Evolutionary conservation across 2,329 filamentous ascomycete species (phyloP).

Genomic region (Nigrospora sphaerica): DNA sequence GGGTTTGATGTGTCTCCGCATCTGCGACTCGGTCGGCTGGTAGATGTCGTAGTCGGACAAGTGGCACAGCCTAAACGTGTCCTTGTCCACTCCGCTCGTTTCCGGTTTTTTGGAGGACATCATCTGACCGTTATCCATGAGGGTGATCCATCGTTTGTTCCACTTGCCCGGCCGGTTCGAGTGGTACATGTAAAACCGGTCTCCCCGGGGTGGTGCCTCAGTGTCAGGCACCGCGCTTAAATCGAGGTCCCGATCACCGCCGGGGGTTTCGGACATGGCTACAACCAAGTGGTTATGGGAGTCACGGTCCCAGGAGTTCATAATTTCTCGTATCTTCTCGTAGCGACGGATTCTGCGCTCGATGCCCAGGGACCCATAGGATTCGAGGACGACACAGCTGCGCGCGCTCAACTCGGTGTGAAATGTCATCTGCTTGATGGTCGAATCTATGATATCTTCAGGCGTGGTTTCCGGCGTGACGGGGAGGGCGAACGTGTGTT

Average conservation of each 20-base stretch:
- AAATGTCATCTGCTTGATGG: slow-evolving; percentile 56
- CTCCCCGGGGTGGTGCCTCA: slow-evolving; percentile 55
- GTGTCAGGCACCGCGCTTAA: slow-evolving; percentile 53
- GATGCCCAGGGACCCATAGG: slow-evolving; percentile 67
- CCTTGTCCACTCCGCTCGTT: slow-evolving; percentile 55
- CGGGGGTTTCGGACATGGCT: slow-evolving; percentile 47
- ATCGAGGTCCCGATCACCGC: slow-evolving; percentile 56
- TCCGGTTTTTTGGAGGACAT: slow-evolving; percentile 62
- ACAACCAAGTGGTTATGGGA: slow-evolving; percentile 68
- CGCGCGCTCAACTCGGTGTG: slow-evolving; percentile 49
- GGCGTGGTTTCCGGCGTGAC: slow-evolving; percentile 69
- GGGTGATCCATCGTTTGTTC: slow-evolving; percentile 75
- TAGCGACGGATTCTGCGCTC: slow-evolving; percentile 79
- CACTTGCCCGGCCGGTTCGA: slow-evolving; percentile 79
- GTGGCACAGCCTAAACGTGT: slow-evolving; percentile 67
- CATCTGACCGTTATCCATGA: slow-evolving; percentile 68
- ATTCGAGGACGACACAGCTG: slow-evolving; percentile 68
- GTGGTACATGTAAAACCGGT: slow-evolving; percentile 68
- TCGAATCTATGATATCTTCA: slow-evolving; percentile 63
- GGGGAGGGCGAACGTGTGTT: slow-evolving; percentile 62
- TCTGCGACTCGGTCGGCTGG: slow-evolving; percentile 60
- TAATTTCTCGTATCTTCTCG: slow-evolving; percentile 76
- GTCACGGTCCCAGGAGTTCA: slow-evolving; percentile 90
- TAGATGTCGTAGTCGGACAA: slow-evolving; percentile 92
- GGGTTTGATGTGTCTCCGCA: slow-evolving; percentile 66